Conservation (phyloP, 805 yeast genomes). For the Wickerhamomyces hampshirensis region DNA sequence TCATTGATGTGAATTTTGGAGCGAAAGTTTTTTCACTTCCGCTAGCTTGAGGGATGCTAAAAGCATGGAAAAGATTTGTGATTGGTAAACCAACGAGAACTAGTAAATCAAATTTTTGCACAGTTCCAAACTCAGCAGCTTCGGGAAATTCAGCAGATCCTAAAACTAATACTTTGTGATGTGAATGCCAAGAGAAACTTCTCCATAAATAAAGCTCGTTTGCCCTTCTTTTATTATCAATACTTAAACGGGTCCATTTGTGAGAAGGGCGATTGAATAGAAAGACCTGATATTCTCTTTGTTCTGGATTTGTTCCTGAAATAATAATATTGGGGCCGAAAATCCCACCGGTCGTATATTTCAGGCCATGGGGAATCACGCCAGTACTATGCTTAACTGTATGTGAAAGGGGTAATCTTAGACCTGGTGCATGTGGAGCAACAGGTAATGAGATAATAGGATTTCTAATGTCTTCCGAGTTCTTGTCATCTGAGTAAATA, state of each 20-base stretch:
- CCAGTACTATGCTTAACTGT: slow-evolving; percentile 14
- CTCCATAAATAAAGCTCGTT: slow-evolving; percentile 57
- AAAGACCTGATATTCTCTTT: slow-evolving; percentile 39
- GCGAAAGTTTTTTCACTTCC: slow-evolving; percentile 17
- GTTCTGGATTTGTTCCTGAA: slow-evolving; percentile 51
- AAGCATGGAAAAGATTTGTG: slow-evolving; percentile 36
- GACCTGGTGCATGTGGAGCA: slow-evolving; percentile 27
- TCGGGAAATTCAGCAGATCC: slow-evolving; percentile 35
- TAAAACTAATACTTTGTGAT: slow-evolving; percentile 60
- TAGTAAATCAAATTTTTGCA: slow-evolving; percentile 41
- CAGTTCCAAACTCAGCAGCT: slow-evolving; percentile 26
- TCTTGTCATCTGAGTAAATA: slow-evolving; percentile 13
- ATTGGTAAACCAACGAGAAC: slow-evolving; percentile 51
- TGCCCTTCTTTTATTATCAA: slow-evolving; percentile 39
- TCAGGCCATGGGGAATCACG: slow-evolving; percentile 42
- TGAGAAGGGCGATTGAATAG: slow-evolving; percentile 49
- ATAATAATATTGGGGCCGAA: slow-evolving; percentile 65
- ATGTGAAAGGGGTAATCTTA: slow-evolving; percentile 24
- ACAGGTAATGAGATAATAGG: slow-evolving; percentile 33
- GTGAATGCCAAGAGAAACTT: slow-evolving; percentile 72
- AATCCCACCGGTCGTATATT: slow-evolving; percentile 54
- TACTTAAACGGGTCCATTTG: slow-evolving; percentile 61
- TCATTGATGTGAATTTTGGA: slow-evolving; percentile 6
- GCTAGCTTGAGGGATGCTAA: background rate
- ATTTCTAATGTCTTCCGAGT: slow-evolving; percentile 8